Conservation (phyloP, 768 basidiomycete genomes). For the Lactarius hatsudake region DNA sequence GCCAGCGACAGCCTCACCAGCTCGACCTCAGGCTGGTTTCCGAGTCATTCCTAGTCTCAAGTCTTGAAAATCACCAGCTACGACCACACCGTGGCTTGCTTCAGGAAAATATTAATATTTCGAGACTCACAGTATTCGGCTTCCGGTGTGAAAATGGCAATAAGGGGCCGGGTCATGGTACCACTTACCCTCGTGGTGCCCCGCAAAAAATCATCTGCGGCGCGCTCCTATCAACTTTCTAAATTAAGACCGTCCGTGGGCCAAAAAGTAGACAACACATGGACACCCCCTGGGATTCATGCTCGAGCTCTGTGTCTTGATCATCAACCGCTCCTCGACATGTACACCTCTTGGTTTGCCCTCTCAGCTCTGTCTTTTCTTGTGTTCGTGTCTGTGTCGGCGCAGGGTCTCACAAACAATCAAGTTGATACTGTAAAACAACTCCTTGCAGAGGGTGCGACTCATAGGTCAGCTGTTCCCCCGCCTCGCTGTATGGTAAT, state of each 20-base stretch:
- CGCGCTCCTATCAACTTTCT: not conserved
- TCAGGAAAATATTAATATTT: not conserved
- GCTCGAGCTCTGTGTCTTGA: not conserved
- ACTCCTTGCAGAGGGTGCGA: constrained; percentile 42
- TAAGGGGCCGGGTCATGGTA: not conserved
- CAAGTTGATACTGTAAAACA: constrained; percentile 39
- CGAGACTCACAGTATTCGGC: not conserved
- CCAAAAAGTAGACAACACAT: not conserved
- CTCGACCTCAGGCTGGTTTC: too few relatives aligned
- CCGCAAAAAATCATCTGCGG: not conserved
- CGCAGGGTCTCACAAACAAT: constrained; percentile 38
- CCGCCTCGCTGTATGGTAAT: not conserved
- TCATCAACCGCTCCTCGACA: not conserved
- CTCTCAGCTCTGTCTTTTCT: not conserved
- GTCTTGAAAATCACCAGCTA: too few relatives aligned
- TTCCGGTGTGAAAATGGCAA: not conserved
- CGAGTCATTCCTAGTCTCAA: too few relatives aligned
- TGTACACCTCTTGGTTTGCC: not conserved
- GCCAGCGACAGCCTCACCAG: too few relatives aligned
- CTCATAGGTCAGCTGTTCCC: constrained; percentile 37
- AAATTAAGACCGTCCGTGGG: not conserved
- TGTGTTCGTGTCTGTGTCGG: constrained; percentile 4
- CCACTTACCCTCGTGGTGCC: not conserved
- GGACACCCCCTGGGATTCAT: not conserved
- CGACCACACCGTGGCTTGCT: too few relatives aligned